phyloP scores from a whole-genome alignment of 2,329 filamentous ascomycete genomes.

The Aspergillus brunneoviolaceus region DNA sequence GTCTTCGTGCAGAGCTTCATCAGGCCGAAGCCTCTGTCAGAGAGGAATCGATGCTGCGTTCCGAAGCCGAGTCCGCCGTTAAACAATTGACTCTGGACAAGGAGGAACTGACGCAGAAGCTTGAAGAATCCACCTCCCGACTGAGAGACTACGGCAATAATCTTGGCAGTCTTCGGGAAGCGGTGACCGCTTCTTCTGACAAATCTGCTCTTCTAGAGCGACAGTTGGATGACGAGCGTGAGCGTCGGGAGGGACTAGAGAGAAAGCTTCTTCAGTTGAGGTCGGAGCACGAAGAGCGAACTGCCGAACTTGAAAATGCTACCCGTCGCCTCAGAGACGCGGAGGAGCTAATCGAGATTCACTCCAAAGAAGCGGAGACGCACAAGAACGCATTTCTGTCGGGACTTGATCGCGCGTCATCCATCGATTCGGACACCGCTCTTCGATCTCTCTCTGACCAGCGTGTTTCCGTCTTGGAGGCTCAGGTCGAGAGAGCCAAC shows the following conservation, averaged over 20 bases:
- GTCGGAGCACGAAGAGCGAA: conserved; percentile 77
- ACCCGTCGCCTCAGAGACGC: conserved; percentile 76
- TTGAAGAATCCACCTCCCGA: conserved; percentile 65
- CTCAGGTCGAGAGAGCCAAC: conserved; percentile 76
- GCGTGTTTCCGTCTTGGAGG: conserved; percentile 71
- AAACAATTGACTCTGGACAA: conserved; percentile 85
- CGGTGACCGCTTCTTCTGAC: conserved; percentile 74
- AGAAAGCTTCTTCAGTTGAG: conserved; percentile 73
- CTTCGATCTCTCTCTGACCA: conserved; percentile 44
- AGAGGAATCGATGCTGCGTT: conserved; percentile 74
- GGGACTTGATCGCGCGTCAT: conserved; percentile 72
- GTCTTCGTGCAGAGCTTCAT: conserved; percentile 80
- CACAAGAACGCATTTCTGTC: conserved; percentile 80
- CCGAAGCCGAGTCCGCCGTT: conserved; percentile 72
- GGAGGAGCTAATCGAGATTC: conserved; percentile 82
- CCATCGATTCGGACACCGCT: conserved; percentile 39
- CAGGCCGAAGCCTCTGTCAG: conserved; percentile 72
- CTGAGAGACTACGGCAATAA: conserved; percentile 69
- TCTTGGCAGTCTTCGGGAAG: conserved; percentile 72
- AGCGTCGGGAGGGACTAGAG: conserved; percentile 72
- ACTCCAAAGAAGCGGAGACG: conserved; percentile 81
- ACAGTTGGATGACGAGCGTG: conserved; percentile 75
- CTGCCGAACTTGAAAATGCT: conserved; percentile 71
- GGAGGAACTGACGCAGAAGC: conserved; percentile 68
- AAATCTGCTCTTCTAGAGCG: conserved; percentile 75